Base-by-base conservation (phyloP, 805 yeast species). In the Wickerhamiella azyma region DNA sequence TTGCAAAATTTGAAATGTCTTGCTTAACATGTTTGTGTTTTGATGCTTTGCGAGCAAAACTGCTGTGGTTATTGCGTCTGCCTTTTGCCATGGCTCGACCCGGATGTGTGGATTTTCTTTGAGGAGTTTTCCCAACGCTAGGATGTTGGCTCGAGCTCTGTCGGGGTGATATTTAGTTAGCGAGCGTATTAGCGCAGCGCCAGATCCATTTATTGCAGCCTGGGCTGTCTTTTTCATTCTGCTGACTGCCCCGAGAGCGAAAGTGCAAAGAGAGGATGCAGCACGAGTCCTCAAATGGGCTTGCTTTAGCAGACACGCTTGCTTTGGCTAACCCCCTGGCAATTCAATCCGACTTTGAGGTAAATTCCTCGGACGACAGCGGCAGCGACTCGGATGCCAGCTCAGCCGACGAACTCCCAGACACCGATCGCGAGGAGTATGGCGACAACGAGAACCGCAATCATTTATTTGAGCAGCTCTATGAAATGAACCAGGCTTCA, bases 271-370 rank as follows among this genome's bases (percentile, higher is more conserved):
- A 7, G 11, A n/a, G 33, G 16, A 7, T 11, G 16, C 16, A 11
- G 14, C 16, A 11, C 11, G 16, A n/a, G 16, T 30, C 33, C 33
- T 32, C 41, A 16, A 39, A 28, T 32, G 41, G 41, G 14, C 41
- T 39, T 28, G 41, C 33, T 6, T 32, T 39, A 13, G 41, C 41
- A 32, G 41, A 39, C 30, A 26, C 41, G 16, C 35, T 39, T 5
- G 41, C 41, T 9, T 35, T 26, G 17, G 24, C 21, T 14, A 39
- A 26, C 24, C 19, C 14, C n/a, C 18, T 13, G 11, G n/a, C 30
- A 5, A 13, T 3, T 13, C 30, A 28, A 13, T 28, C 30, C n/a
- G 30, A 28, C 30, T 28, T 28, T 8, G 30, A 28, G 9, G n/a
- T 28, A 13, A 30, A 30, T n/a, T 13, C 33, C 11, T 10, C 33